Conservation (phyloP, 2,329 filamentous ascomycete species). For the Onygena corvina region DNA sequence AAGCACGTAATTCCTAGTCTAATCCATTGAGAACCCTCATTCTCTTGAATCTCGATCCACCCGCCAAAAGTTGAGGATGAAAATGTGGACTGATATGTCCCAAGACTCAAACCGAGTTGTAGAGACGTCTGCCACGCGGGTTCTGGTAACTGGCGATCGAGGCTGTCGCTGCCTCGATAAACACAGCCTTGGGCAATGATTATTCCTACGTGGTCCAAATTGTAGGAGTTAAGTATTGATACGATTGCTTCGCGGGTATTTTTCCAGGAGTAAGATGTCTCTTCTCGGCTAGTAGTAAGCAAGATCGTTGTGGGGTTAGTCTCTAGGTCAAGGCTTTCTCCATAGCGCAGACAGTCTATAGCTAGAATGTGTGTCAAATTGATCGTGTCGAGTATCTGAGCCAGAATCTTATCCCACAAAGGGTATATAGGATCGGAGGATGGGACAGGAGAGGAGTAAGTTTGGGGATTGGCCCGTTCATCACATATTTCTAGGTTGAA, state of each 20-base stretch:
- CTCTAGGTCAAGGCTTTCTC: background rate
- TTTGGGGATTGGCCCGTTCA: background rate
- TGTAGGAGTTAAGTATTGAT: too few species aligned
- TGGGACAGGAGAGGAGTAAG: background rate
- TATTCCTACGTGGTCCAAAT: too few species aligned
- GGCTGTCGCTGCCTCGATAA: too few species aligned
- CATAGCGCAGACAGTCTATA: slow-evolving; percentile 4
- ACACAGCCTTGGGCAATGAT: too few species aligned
- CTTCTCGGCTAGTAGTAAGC: slow-evolving; percentile 13
- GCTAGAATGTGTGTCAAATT: background rate
- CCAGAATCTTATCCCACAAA: background rate
- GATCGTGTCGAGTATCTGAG: background rate
- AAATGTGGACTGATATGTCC: too few species aligned
- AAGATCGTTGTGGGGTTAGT: slow-evolving; percentile 3
- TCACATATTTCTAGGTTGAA: slow-evolving; percentile 8
- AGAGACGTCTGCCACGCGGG: too few species aligned
- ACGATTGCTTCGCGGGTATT: background rate
- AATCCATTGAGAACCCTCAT: too few species aligned
- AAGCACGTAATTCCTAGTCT: too few species aligned
- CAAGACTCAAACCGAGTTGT: too few species aligned
- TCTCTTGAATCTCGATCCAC: too few species aligned
- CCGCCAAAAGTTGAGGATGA: too few species aligned
- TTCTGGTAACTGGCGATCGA: too few species aligned
- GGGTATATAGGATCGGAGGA: slow-evolving; percentile 6
- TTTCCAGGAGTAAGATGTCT: background rate